A percentile compares a stretch with the other conserved stretches of the same genome.
phyloP scores from a whole-genome alignment of 495 filamentous ascomycete genomes.

The Annulohypoxylon nitens region DNA sequence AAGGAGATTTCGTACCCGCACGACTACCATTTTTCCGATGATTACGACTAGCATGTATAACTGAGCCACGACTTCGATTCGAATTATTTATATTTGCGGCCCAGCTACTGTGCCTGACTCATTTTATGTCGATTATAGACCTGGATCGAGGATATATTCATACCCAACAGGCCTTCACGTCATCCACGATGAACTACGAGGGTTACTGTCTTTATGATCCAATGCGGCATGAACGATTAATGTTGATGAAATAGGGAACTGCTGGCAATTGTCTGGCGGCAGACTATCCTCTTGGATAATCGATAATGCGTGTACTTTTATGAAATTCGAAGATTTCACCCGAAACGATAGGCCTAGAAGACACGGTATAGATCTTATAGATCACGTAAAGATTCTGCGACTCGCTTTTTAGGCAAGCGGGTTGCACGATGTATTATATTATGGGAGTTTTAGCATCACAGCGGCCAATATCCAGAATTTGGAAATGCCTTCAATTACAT shows the following conservation, averaged over 20 bases:
- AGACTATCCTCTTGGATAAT: constrained; percentile 1
- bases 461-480: constrained; percentile 16
- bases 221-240: constrained; percentile 11
- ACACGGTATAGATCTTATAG: constrained; percentile 19
- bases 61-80: not conserved
- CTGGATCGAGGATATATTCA: not conserved
- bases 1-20: constrained; percentile 48
- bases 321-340: not conserved
- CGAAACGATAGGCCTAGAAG: constrained; percentile 3
- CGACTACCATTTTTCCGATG: constrained; percentile 48
- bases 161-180: not conserved
- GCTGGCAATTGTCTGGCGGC: not conserved
- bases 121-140: not conserved
- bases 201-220: constrained; percentile 1
- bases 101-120: not conserved
- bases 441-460: constrained; percentile 12
- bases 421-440: constrained; percentile 24
- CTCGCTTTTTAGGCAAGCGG: constrained; percentile 4
- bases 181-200: not conserved
- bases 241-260: not conserved
- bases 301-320: constrained; percentile 10
- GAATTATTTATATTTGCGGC: constrained; percentile 10
- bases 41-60: constrained; percentile 12
- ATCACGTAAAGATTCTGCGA: constrained; percentile 9
- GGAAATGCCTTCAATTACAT: not conserved